Percentiles rank a stretch among this genome's conserved stretches.
Conservation (phyloP, 176 grass and related monocot genomes). For the Paspalum vaginatum region DNA sequence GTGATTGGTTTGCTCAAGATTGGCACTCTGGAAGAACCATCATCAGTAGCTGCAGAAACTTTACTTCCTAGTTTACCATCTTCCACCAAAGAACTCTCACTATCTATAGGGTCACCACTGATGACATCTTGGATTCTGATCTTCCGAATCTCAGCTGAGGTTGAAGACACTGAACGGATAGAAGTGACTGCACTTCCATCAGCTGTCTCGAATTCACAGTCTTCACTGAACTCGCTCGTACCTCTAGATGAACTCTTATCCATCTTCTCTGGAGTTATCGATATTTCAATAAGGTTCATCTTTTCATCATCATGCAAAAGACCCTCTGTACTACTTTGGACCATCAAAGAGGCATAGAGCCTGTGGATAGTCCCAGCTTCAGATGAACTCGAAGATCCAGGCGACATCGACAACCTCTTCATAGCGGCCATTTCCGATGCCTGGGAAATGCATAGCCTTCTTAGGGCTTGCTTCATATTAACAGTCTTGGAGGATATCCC, state of each 20-base stretch:
- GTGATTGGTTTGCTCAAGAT: constrained; percentile 56
- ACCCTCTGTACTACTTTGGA: constrained; percentile 57
- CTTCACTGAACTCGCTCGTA: constrained; percentile 42
- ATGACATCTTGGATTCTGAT: constrained; percentile 88
- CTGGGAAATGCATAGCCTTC: constrained; percentile 90
- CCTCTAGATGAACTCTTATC: constrained; percentile 49
- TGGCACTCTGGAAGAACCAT: constrained; percentile 43
- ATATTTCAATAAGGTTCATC: constrained; percentile 80
- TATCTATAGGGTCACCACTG: constrained; percentile 39
- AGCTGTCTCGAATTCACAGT: constrained; percentile 50
- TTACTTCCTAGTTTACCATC: constrained; percentile 39
- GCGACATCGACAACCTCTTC: constrained; percentile 66
- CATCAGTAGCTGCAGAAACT: constrained; percentile 48
- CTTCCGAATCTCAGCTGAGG: constrained; percentile 44
- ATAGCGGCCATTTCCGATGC: constrained; percentile 92
- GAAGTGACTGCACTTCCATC: constrained; percentile 54
- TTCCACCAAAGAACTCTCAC: constrained; percentile 36
- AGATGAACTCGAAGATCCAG: constrained; percentile 59
- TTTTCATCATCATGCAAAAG: constrained; percentile 53
- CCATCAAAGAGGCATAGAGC: constrained; percentile 80
- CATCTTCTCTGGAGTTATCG: constrained; percentile 53
- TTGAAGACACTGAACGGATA: constrained; percentile 42
- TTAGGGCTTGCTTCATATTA: constrained; percentile 90
- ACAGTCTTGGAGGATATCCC: constrained; percentile 79
- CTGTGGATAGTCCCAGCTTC: constrained; percentile 90